Conservation (phyloP, 139 green algal species). For the Limnomonas spitsbergensis region DNA sequence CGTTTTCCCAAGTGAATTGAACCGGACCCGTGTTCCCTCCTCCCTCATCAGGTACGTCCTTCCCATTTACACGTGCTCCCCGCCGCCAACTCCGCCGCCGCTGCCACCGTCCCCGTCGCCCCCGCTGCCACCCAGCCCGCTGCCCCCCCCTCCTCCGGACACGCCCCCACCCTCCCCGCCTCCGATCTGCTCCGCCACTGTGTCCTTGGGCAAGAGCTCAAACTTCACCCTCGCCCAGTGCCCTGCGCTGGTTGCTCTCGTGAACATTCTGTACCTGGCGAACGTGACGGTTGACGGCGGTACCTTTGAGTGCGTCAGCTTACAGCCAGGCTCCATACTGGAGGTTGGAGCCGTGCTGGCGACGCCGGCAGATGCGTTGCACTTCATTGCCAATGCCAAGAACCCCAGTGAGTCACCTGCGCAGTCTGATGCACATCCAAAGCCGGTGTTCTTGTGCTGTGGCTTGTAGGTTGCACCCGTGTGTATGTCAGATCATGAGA, state of each 20-base stretch:
- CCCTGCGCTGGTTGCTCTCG: not conserved
- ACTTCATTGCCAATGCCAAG: constrained; percentile 1
- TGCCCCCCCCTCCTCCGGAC: not conserved
- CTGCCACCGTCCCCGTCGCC: not conserved
- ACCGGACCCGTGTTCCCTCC: too few species aligned
- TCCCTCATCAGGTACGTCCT: not conserved
- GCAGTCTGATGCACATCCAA: too few species aligned
- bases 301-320: not conserved
- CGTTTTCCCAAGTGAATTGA: too few species aligned
- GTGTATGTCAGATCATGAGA: too few species aligned
- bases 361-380: not conserved
- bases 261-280: not conserved
- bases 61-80: not conserved
- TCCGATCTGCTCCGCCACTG: not conserved
- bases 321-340: not conserved
- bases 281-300: not conserved
- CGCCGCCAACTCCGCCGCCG: not conserved
- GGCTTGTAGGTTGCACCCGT: too few species aligned
- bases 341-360: not conserved
- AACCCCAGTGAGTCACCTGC: not conserved
- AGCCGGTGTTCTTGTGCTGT: too few species aligned
- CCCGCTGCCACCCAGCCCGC: not conserved
- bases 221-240: not conserved
- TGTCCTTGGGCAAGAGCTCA: not conserved
- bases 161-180: not conserved